These are phyloP conservation scores for Gonapodya sp. DNA, from an alignment of 192 early-diverging fungal species.

Conservation along the genomic window DNA sequence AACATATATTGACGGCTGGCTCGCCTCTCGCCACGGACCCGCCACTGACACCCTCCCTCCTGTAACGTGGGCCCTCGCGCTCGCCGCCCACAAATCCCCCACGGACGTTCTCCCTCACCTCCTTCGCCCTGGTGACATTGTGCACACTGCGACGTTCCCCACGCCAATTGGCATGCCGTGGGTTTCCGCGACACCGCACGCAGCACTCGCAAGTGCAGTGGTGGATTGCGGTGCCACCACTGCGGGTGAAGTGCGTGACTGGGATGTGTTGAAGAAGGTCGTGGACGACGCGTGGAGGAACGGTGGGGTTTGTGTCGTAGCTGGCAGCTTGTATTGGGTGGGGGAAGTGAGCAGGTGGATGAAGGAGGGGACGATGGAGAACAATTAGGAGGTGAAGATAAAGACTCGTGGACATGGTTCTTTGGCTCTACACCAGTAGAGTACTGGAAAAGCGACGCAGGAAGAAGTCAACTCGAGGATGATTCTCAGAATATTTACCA, in stretches of 20 bases:
- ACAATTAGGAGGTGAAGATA: too few relatives aligned
- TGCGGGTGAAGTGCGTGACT: neutral
- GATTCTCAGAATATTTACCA: too few relatives aligned
- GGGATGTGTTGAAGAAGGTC: neutral
- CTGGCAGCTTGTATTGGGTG: constrained; percentile 4
- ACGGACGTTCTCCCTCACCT: constrained; percentile 46
- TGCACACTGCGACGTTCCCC: constrained; percentile 63
- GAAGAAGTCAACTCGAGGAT: too few relatives aligned
- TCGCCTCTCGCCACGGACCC: neutral
- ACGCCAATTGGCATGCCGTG: constrained; percentile 81
- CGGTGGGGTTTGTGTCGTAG: constrained; percentile 10
- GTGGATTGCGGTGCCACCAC: neutral
- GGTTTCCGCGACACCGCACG: constrained; percentile 48
- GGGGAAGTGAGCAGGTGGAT: neutral
- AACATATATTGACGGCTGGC: constrained; percentile 46
- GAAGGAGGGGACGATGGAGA: too few relatives aligned
- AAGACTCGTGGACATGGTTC: too few relatives aligned
- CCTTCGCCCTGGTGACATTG: constrained; percentile 42
- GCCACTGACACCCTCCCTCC: neutral
- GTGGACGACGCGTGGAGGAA: neutral
- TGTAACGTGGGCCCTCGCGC: constrained; percentile 69
- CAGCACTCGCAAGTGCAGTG: constrained; percentile 21
- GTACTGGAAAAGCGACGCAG: too few relatives aligned
- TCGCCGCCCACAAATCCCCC: constrained; percentile 60
- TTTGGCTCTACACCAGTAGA: too few relatives aligned